Conservation (phyloP, 371 early-diverging fungal species). For the Circinella minor region DNA sequence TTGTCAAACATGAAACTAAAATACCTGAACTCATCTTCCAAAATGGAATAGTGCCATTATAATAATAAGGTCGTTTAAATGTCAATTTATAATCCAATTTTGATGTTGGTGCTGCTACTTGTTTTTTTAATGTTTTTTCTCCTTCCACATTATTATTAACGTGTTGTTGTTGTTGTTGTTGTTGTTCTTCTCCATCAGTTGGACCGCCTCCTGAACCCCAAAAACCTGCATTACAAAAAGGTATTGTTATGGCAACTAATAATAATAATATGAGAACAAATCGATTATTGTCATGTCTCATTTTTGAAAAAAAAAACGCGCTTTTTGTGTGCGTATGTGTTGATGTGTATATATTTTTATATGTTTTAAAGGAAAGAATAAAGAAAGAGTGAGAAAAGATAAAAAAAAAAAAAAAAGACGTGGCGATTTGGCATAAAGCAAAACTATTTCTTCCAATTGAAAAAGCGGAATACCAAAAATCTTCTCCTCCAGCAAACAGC, state of each 20-base stretch:
- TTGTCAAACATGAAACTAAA: background rate
- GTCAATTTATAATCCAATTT: constrained; percentile 69
- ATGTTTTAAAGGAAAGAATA: background rate
- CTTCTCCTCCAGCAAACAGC: too few species aligned
- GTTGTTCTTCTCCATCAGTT: background rate
- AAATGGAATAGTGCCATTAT: constrained; percentile 61
- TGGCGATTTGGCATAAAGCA: too few species aligned
- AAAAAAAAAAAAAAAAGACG: too few species aligned
- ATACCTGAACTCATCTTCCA: constrained; percentile 60
- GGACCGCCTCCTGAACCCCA: constrained; percentile 6
- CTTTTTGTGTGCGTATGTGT: too few species aligned
- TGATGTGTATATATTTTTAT: background rate
- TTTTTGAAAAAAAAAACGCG: background rate
- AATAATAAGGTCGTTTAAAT: constrained; percentile 67
- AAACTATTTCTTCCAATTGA: too few species aligned
- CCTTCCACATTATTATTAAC: background rate
- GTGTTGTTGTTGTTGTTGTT: background rate
- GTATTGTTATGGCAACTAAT: background rate
- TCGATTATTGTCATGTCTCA: background rate
- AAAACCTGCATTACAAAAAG: background rate
- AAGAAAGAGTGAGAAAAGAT: background rate
- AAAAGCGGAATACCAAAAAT: too few species aligned
- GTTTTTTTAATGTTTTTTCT: background rate
- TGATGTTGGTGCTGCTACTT: constrained; percentile 23
- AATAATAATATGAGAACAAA: background rate